Evolutionary conservation across 1,139 yeast species (phyloP).

Genomic region (Candida tetrigidarum): DNA sequence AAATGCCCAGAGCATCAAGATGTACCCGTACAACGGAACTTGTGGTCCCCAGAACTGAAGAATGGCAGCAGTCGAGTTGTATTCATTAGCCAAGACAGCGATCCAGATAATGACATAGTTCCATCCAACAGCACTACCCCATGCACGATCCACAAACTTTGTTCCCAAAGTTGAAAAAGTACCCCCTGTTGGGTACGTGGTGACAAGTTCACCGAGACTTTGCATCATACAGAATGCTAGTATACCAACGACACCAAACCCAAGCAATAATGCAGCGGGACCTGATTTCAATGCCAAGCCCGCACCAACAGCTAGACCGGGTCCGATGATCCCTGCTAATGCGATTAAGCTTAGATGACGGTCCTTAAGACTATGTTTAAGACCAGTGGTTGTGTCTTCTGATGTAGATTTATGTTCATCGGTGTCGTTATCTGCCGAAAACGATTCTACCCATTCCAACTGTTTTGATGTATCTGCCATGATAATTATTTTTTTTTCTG

Average conservation of each 20-base stretch:
- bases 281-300: slow-evolving; percentile 49
- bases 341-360: slow-evolving; percentile 52
- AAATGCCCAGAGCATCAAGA: slow-evolving; percentile 57
- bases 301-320: slow-evolving; percentile 55
- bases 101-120: slow-evolving; percentile 65
- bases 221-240: slow-evolving; percentile 62
- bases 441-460: background rate
- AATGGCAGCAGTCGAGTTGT: slow-evolving; percentile 57
- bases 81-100: slow-evolving; percentile 63
- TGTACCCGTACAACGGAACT: slow-evolving; percentile 62
- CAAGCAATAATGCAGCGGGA: slow-evolving; percentile 47
- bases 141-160: slow-evolving; percentile 58
- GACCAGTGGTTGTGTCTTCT: slow-evolving; percentile 15
- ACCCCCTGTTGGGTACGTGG: slow-evolving; percentile 55
- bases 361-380: slow-evolving; percentile 43
- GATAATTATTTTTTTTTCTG: background rate
- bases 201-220: slow-evolving; percentile 59
- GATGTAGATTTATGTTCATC: slow-evolving; percentile 1
- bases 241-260: slow-evolving; percentile 56
- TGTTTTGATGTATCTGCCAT: background rate
- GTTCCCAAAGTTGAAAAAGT: slow-evolving; percentile 59
- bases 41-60: slow-evolving; percentile 63
- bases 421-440: background rate
- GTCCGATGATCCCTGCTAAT: slow-evolving; percentile 59
- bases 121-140: slow-evolving; percentile 67